Percentiles rank a stretch among this genome's conserved stretches.
These are phyloP conservation scores for Yamadazyma endophytica DNA, from an alignment of 805 yeast genomes.

Conservation along the genomic window DNA sequence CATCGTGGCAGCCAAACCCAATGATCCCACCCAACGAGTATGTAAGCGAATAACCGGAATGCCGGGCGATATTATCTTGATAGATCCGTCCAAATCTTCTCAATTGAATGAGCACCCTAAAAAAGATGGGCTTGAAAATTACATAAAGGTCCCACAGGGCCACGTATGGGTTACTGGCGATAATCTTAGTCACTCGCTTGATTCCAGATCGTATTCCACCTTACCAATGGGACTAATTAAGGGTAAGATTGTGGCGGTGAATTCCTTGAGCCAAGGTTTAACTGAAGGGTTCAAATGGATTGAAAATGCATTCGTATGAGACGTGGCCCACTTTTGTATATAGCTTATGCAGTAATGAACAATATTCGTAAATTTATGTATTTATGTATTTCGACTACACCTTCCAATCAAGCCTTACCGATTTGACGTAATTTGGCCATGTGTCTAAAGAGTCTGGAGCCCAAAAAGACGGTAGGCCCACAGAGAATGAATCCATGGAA, in stretches of 20 bases:
- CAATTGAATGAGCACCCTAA: constrained; percentile 27
- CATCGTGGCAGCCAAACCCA: constrained; percentile 84
- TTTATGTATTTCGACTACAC: constrained; percentile 3
- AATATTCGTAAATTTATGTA: constrained; percentile 1
- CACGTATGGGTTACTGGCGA: constrained; percentile 99
- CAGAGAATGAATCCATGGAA: constrained; percentile 44
- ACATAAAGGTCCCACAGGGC: constrained; percentile 81
- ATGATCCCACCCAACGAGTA: constrained; percentile 78
- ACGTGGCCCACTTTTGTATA: no score
- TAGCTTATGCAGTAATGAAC: no score
- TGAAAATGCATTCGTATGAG: constrained; percentile 44
- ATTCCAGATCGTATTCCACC: constrained; percentile 85
- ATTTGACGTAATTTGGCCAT: constrained; percentile 29
- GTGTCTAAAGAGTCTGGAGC: constrained; percentile 61
- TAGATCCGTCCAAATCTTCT: constrained; percentile 71
- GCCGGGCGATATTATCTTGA: constrained; percentile 84
- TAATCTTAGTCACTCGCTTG: constrained; percentile 80
- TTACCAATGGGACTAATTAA: constrained; percentile 83
- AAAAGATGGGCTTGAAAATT: constrained; percentile 48
- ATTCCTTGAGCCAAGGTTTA: constrained; percentile 45
- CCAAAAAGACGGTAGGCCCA: constrained; percentile 54
- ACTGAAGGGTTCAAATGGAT: constrained; percentile 52
- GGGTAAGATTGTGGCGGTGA: constrained; percentile 80
- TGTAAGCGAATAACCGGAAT: constrained; percentile 93
- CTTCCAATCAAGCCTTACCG: constrained; percentile 18